Percentiles rank a stretch among this genome's conserved stretches.
phyloP scores from a whole-genome alignment of 345 rosid species.

The Dipteronia dyeriana region DNA sequence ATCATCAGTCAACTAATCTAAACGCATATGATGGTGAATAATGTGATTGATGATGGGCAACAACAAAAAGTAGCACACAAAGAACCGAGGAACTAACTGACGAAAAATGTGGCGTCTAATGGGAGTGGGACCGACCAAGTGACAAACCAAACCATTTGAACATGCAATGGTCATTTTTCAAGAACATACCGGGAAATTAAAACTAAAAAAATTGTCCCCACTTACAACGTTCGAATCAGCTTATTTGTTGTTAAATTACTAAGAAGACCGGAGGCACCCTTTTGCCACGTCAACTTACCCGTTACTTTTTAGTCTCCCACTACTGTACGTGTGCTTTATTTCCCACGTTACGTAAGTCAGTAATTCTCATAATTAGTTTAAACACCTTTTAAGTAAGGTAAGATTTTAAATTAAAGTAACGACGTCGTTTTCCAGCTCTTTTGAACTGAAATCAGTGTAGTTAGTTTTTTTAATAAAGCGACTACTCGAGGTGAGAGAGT shows the following conservation, averaged over 20 bases:
- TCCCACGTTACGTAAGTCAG: neutral
- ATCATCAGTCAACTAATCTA: neutral
- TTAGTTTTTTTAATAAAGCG: too few species aligned
- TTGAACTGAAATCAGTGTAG: neutral
- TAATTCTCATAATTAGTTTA: neutral
- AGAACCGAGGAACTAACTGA: too few species aligned
- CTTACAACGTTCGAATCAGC: constrained; percentile 50
- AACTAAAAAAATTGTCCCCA: constrained; percentile 35
- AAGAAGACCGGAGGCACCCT: constrained; percentile 2
- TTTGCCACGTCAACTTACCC: constrained; percentile 42
- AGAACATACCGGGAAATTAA: constrained; percentile 24
- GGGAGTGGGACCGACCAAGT: too few species aligned
- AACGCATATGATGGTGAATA: neutral
- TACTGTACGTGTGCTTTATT: constrained; percentile 31
- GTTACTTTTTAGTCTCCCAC: constrained; percentile 24
- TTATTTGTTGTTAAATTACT: neutral
- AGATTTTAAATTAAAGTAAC: neutral
- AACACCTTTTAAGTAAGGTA: neutral
- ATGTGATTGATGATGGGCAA: neutral
- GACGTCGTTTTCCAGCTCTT: constrained; percentile 8
- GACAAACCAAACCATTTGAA: constrained; percentile 30
- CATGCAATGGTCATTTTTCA: neutral
- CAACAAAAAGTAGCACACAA: too few species aligned
- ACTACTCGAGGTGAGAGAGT: too few species aligned
- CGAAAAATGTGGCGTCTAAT: too few species aligned